Evolutionary conservation across 2,329 filamentous ascomycete species (phyloP).

Genomic region (Boeremia exigua): DNA sequence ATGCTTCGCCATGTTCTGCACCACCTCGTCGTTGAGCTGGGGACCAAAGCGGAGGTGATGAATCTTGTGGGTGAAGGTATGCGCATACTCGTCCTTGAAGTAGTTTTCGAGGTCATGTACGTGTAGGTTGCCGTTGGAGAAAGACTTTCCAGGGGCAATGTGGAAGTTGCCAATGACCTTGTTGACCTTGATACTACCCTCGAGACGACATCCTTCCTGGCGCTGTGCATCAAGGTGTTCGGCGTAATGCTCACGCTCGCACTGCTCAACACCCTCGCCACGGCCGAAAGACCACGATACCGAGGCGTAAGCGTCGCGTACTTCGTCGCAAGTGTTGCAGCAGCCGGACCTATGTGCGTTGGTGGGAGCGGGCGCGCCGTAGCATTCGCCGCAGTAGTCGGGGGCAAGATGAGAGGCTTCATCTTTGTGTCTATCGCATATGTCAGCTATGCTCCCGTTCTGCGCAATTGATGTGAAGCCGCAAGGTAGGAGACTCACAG

Average conservation of each 20-base stretch:
- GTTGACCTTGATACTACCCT: conserved; percentile 91
- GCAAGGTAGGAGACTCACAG: conserved; percentile 37
- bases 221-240: conserved; percentile 88
- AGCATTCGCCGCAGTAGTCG: conserved; percentile 91
- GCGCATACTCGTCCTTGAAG: conserved; percentile 72
- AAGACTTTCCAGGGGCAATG: conserved; percentile 92
- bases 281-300: conserved; percentile 93
- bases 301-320: conserved; percentile 89
- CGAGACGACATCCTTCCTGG: conserved; percentile 90
- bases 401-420: conserved; percentile 83
- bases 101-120: conserved; percentile 98
- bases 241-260: conserved; percentile 89
- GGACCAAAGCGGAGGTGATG: conserved; percentile 93
- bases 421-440: conserved; percentile 63
- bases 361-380: conserved; percentile 77
- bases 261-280: conserved; percentile 93
- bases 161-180: conserved; percentile 99
- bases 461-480: background rate
- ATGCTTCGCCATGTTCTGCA: conserved; percentile 47
- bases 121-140: conserved; percentile 96
- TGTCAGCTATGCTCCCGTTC: background rate
- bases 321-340: conserved; percentile 97
- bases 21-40: conserved; percentile 76
- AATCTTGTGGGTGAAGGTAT: conserved; percentile 89
- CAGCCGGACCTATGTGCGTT: conserved; percentile 82